Evolutionary conservation across 1,139 yeast species (phyloP).

Genomic region (Entelexis paramagnoliae): DNA sequence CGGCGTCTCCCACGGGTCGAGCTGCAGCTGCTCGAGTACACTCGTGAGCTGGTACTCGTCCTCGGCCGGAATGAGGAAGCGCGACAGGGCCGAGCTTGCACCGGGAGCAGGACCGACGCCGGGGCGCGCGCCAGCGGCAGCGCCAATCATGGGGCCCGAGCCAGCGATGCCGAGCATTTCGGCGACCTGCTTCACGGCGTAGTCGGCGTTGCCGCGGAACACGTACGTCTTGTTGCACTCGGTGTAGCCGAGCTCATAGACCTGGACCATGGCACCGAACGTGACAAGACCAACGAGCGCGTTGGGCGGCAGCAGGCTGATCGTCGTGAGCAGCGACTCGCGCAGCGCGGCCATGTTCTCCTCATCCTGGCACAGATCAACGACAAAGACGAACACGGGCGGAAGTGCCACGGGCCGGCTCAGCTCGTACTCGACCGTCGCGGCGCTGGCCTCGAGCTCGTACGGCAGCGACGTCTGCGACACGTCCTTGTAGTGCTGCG

Average conservation of each 20-base stretch:
- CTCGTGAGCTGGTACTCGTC: conserved; percentile 79
- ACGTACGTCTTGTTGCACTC: conserved; percentile 72
- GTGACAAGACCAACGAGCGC: conserved; percentile 87
- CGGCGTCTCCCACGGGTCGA: conserved; percentile 89
- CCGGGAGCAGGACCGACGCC: conserved; percentile 19
- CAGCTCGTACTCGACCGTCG: conserved; percentile 88
- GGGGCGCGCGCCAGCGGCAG: conserved; percentile 25
- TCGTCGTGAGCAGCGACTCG: conserved; percentile 71
- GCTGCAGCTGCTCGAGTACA: conserved; percentile 64
- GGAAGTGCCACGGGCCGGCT: conserved; percentile 83
- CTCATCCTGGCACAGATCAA: conserved; percentile 90
- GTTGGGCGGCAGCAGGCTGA: conserved; percentile 76
- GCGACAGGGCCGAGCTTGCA: conserved; percentile 41
- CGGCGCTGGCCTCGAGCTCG: conserved; percentile 64
- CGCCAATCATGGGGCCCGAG: conserved; percentile 25
- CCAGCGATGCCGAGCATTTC: conserved; percentile 53
- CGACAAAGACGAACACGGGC: conserved; percentile 84
- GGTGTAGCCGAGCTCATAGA: conserved; percentile 80
- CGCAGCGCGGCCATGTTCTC: conserved; percentile 85
- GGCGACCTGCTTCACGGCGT: conserved; percentile 60
- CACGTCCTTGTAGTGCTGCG: conserved; percentile 79
- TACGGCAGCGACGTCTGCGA: conserved; percentile 76
- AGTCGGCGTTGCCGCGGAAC: conserved; percentile 88
- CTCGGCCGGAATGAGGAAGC: conserved; percentile 78
- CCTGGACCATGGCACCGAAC: conserved; percentile 88